Conservation (phyloP, 2,329 filamentous ascomycete species). For the Pseudocercospora fuligena region DNA sequence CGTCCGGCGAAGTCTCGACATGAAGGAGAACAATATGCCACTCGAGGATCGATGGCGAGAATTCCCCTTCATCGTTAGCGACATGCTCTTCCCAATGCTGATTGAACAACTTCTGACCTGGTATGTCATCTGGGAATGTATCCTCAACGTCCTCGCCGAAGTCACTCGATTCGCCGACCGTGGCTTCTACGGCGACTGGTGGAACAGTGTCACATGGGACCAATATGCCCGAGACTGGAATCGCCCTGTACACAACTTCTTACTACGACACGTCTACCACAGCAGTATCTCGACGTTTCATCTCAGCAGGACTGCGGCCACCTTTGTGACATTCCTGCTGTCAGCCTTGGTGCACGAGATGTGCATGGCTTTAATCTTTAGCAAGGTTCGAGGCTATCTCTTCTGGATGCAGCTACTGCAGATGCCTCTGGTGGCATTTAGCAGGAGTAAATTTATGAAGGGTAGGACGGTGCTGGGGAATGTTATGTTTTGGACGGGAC, state of each 20-base stretch:
- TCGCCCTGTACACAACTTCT: slow-evolving; percentile 76
- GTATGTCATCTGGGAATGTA: slow-evolving; percentile 77
- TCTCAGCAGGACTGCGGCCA: slow-evolving; percentile 71
- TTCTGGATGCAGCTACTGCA: slow-evolving; percentile 76
- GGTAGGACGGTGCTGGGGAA: slow-evolving; percentile 70
- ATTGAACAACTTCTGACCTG: slow-evolving; percentile 77
- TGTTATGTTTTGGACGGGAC: slow-evolving; percentile 75
- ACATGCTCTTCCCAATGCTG: slow-evolving; percentile 78
- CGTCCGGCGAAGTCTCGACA: slow-evolving; percentile 67
- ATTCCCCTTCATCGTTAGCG: slow-evolving; percentile 76
- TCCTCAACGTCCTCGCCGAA: slow-evolving; percentile 75
- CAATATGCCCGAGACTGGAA: slow-evolving; percentile 84
- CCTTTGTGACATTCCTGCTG: slow-evolving; percentile 75
- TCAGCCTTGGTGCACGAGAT: slow-evolving; percentile 75
- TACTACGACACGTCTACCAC: slow-evolving; percentile 80
- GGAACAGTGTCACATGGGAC: slow-evolving; percentile 66
- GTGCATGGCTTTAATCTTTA: slow-evolving; percentile 80
- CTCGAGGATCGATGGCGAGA: slow-evolving; percentile 65
- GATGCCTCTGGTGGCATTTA: slow-evolving; percentile 70
- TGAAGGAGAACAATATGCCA: slow-evolving; percentile 69
- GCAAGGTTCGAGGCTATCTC: slow-evolving; percentile 75
- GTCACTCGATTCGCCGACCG: slow-evolving; percentile 74
- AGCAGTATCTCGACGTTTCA: slow-evolving; percentile 74
- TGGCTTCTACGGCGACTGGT: slow-evolving; percentile 39
- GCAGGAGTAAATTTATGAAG: slow-evolving; percentile 68